These are phyloP conservation scores for Lathyrus aphaca DNA, from an alignment of 306 rosid species.

Conservation along the genomic window DNA sequence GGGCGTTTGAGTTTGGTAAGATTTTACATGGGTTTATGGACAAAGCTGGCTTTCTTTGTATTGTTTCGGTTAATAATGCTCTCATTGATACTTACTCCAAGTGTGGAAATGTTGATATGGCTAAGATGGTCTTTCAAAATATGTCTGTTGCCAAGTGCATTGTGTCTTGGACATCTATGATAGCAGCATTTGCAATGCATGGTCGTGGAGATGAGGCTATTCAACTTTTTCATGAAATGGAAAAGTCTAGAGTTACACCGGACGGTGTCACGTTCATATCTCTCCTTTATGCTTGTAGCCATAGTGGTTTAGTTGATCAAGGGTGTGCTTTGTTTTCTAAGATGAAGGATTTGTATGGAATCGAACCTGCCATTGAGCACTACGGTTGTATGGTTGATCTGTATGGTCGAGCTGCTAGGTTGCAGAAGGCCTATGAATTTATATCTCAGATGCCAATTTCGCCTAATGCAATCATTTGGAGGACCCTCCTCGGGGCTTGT, in stretches of 20 bases:
- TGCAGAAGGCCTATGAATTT: slow-evolving; percentile 73
- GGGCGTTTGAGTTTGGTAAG: slow-evolving; percentile 78
- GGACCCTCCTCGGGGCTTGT: slow-evolving; percentile 93
- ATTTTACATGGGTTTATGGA: slow-evolving; percentile 66
- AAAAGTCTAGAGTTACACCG: slow-evolving; percentile 56
- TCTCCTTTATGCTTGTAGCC: slow-evolving; percentile 79
- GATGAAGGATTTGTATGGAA: slow-evolving; percentile 59
- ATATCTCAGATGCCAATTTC: slow-evolving; percentile 65
- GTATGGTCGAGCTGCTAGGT: slow-evolving; percentile 77
- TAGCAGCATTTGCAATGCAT: slow-evolving; percentile 82
- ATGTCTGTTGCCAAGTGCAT: slow-evolving; percentile 56
- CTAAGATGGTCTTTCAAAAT: slow-evolving; percentile 60
- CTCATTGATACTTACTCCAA: slow-evolving; percentile 71
- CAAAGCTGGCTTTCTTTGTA: slow-evolving; percentile 67
- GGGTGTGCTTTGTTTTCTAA: slow-evolving; percentile 61
- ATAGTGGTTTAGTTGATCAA: slow-evolving; percentile 70
- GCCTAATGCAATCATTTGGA: slow-evolving; percentile 78
- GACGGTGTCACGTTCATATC: slow-evolving; percentile 80
- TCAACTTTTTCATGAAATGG: slow-evolving; percentile 65
- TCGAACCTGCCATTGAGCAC: slow-evolving; percentile 76
- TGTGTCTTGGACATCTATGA: slow-evolving; percentile 83
- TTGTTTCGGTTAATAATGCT: slow-evolving; percentile 72
- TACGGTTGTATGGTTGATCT: slow-evolving; percentile 92
- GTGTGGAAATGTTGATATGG: slow-evolving; percentile 75
- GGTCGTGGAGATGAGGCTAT: slow-evolving; percentile 81